These are phyloP conservation scores for Neocallimastix lanati DNA, from an alignment of 192 early-diverging fungal genomes.

Conservation along the genomic window DNA sequence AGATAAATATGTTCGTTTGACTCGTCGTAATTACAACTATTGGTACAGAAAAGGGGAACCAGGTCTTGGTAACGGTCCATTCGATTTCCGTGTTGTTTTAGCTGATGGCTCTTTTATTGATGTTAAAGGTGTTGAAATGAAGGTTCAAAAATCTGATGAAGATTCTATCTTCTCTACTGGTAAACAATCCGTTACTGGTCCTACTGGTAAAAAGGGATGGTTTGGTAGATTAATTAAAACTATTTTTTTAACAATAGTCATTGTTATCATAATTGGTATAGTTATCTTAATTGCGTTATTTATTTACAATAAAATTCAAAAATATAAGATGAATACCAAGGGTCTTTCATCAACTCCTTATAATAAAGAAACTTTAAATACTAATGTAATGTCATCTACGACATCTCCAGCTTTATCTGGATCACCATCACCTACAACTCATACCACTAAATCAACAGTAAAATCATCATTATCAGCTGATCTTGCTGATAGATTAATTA, in stretches of 20 bases:
- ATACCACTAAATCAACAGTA: too few relatives aligned
- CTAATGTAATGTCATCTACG: too few relatives aligned
- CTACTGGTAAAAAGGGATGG: background rate
- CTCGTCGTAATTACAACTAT: background rate
- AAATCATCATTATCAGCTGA: too few relatives aligned
- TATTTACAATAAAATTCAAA: too few relatives aligned
- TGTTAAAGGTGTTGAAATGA: background rate
- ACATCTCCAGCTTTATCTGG: too few relatives aligned
- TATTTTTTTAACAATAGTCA: background rate
- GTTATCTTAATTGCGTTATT: too few relatives aligned
- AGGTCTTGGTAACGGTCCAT: background rate
- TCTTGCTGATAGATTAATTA: too few relatives aligned
- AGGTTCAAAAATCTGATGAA: background rate
- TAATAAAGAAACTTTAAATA: too few relatives aligned
- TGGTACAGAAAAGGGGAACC: background rate
- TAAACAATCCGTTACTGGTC: background rate
- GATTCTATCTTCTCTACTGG: background rate
- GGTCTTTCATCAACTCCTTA: too few relatives aligned
- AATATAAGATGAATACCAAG: too few relatives aligned
- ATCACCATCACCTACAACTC: too few relatives aligned
- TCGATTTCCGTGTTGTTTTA: background rate
- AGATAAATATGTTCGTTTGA: background rate
- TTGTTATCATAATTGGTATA: background rate
- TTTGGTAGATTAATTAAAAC: background rate
- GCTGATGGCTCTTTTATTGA: background rate